Conservation (phyloP, 768 basidiomycete species). For the Tricholoma furcatifolium region DNA sequence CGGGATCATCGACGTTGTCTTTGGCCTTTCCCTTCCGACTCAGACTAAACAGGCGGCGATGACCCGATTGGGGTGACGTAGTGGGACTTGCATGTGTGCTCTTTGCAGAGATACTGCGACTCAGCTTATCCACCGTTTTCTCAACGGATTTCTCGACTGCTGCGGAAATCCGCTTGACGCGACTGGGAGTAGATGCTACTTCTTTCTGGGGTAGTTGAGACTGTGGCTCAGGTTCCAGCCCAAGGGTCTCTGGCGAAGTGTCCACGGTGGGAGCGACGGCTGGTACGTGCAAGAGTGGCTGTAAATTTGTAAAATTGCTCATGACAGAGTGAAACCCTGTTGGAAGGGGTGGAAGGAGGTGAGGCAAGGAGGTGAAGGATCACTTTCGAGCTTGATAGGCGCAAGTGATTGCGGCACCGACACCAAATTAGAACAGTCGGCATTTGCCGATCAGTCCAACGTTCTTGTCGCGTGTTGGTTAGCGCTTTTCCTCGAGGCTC, state of each 20-base stretch:
- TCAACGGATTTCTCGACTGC: slow-evolving; percentile 47
- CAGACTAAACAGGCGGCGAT: slow-evolving; percentile 55
- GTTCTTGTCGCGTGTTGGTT: slow-evolving; percentile 29
- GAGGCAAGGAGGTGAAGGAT: slow-evolving; percentile 4
- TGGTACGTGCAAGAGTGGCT: slow-evolving; percentile 23
- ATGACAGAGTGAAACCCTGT: slow-evolving; percentile 17
- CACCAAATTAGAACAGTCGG: slow-evolving; percentile 10
- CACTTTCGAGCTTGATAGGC: not conserved
- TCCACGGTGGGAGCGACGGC: slow-evolving; percentile 26
- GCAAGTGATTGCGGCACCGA: not conserved
- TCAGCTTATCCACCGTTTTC: slow-evolving; percentile 64
- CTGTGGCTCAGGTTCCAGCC: slow-evolving; percentile 23
- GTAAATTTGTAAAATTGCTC: slow-evolving; percentile 22
- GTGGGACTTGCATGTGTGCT: slow-evolving; percentile 27
- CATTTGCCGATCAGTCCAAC: slow-evolving; percentile 21
- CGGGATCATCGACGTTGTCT: slow-evolving; percentile 35
- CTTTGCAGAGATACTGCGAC: slow-evolving; percentile 51
- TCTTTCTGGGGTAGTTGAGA: slow-evolving; percentile 24
- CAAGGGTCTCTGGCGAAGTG: slow-evolving; percentile 32
- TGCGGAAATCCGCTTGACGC: slow-evolving; percentile 50
- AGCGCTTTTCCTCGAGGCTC: slow-evolving; percentile 14
- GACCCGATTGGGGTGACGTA: slow-evolving; percentile 33
- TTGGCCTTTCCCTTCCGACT: slow-evolving; percentile 50
- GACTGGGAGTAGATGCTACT: slow-evolving; percentile 35
- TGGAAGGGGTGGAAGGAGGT: not conserved